Base-by-base conservation (phyloP, 208 protist genomes). In the Crithidia thermophila region DNA sequence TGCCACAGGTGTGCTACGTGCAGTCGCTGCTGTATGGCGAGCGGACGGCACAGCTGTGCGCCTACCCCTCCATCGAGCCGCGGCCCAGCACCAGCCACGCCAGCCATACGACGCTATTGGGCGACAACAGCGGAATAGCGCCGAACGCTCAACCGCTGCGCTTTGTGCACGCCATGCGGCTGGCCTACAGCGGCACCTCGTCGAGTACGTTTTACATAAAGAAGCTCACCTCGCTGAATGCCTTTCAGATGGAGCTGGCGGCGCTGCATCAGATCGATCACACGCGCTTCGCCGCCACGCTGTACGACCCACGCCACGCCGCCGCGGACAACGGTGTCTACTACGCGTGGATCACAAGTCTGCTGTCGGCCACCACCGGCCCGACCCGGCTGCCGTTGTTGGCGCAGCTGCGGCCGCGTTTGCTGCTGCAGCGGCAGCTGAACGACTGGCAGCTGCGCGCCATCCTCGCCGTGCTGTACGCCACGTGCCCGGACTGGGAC, bases 401-500 rank as follows among this genome's bases (percentile, higher is more conserved):
- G 16, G 11, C 42, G n/a, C 42, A 62, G 42, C 68, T 75, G 45
- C 52, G 72, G 0, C 30, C 21, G 10, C 73, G 66, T 4, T 34
- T 95, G 64, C 31, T 87, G 10, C 62, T 87, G 25, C 56, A 67
- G 37, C 28, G 42, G 36, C 58, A 36, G 31, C 73, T 93, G 13
- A 93, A 95, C 56, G 71, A 85, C 20, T 85, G 81, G 75, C 90
- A 95, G 60, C 68, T 73, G 14, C 72, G 63, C 40, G 90, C 90
- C 36, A 81, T 95, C 27, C 47, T 76, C 18, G 75, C 75, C 2
- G 82, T 81, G 27, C 69, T 95, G 50, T 84, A 83, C 65, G 81
- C 81, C 3, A 55, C 69, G 16, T 47, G 59, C 10, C 80, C 74
- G 3, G 46, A 37, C 20, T 95, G 90, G 87, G 65, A 72, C 33